phyloP scores from a whole-genome alignment of 2,329 filamentous ascomycete genomes.

The Penicillium rolfsii region DNA sequence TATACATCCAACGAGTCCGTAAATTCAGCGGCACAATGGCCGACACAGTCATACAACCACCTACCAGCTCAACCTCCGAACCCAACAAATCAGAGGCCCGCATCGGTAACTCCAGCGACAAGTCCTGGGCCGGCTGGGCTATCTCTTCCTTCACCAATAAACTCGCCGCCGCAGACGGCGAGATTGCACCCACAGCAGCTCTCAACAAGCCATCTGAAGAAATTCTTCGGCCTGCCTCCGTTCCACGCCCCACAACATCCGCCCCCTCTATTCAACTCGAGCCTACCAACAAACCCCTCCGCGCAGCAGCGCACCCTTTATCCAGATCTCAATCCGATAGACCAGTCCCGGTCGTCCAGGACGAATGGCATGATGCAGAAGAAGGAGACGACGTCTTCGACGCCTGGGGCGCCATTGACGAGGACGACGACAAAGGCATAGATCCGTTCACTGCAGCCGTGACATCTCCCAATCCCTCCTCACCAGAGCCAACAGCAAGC shows the following conservation, averaged over 20 bases:
- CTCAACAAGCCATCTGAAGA: constrained; percentile 50
- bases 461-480: constrained; percentile 30
- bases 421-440: constrained; percentile 53
- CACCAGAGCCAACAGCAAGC: constrained; percentile 34
- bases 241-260: constrained; percentile 48
- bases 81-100: constrained; percentile 60
- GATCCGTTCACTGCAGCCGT: constrained; percentile 43
- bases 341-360: constrained; percentile 47
- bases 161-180: constrained; percentile 77
- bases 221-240: constrained; percentile 50
- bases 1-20: constrained; percentile 79
- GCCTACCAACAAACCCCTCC: constrained; percentile 29
- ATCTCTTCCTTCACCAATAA: constrained; percentile 99
- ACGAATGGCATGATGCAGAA: constrained; percentile 50
- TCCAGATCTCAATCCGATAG: constrained; percentile 48
- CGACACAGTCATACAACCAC: constrained; percentile 74
- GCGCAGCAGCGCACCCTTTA: constrained; percentile 34
- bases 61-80: constrained; percentile 56
- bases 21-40: constrained; percentile 79
- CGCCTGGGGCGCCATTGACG: constrained; percentile 72
- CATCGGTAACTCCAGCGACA: constrained; percentile 75
- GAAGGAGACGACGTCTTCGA: constrained; percentile 67
- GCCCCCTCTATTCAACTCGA: constrained; percentile 33
- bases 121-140: constrained; percentile 92
- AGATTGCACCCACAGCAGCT: constrained; percentile 70